Evolutionary conservation across 2,329 filamentous ascomycete genomes (phyloP), one percentile per base, ranked within the genome.

Genomic region (Thielaviopsis euricoi): DNA sequence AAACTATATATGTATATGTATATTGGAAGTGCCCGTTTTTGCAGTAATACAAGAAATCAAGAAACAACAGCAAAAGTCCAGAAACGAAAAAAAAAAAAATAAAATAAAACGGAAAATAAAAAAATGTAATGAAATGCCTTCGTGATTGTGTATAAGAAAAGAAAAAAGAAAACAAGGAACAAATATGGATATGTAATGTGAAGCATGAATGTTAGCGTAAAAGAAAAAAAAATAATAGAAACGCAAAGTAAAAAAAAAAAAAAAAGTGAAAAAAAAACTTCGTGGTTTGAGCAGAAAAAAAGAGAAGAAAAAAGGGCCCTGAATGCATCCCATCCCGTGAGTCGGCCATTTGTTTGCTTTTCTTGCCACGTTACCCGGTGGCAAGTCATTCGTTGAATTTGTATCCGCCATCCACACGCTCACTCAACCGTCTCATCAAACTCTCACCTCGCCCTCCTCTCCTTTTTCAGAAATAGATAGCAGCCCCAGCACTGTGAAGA

Each of bases 21-120:
- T 2, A 10, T 33, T 33, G 29, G 29, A n/a, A 10, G 29, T 6
- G 29, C 2, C 7, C 7, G 29, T 33, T 33, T 33, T 33, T 33
- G 29, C 9, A 33, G 29, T n/a, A 15, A 12, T 17, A 58, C 43
- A 48, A 17, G 53, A 53, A 43, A 52, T 29, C 52, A 54, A 54
- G 43, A 19, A 29, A 53, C 15, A 37, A 17, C n/a, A n/a, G n/a
- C n/a, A n/a, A n/a, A n/a, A n/a, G n/a, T n/a, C n/a, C n/a, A n/a
- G n/a, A 48, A 53, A 29, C n/a, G n/a, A n/a, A n/a, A n/a, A n/a
- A n/a, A n/a, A 37, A 48, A 43, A 53, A 57, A 57, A 54, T 54
- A 19, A 29, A 53, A 19, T 33, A 17, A 48, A 53, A 29, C 23
- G 29, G 25, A 53, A 57, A 57, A 48, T 29, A 37, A 48, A 43